These are phyloP conservation scores for Dalechampia spathulata DNA, from an alignment of 441 rosid genomes.

Conservation along the genomic window DNA sequence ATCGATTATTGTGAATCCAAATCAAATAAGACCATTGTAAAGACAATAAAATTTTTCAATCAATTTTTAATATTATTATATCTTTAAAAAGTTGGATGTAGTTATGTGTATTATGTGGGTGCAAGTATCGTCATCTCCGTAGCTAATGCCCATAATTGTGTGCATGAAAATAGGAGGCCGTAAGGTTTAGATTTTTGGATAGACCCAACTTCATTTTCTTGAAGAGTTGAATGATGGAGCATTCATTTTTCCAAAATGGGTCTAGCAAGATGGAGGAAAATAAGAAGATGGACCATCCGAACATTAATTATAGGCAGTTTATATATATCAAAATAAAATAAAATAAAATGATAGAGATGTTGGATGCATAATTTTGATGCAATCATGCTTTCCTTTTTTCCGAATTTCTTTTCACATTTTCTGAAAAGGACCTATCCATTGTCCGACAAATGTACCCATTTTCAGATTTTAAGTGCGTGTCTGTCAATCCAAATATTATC, in stretches of 20 bases:
- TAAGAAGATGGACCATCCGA: not conserved
- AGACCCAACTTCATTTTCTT: constrained; percentile 4
- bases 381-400: not conserved
- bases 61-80: no score
- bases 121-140: no score
- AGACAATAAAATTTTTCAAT: no score
- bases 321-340: not conserved
- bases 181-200: no score
- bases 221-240: not conserved
- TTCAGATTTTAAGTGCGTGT: no score
- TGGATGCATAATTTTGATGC: not conserved
- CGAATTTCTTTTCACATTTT: not conserved
- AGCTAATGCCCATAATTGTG: no score
- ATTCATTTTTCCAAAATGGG: not conserved
- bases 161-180: no score
- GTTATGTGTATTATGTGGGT: no score
- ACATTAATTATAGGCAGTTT: not conserved
- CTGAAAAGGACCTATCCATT: not conserved
- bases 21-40: no score
- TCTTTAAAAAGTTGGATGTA: no score
- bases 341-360: not conserved
- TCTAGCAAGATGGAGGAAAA: not conserved
- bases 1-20: no score
- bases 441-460: not conserved
- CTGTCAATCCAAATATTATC: not conserved